A percentile compares a stretch with the other conserved stretches of the same genome.
These are phyloP conservation scores for Aspergillus wentii DNA, from an alignment of 495 filamentous ascomycete species.

Conservation along the genomic window DNA sequence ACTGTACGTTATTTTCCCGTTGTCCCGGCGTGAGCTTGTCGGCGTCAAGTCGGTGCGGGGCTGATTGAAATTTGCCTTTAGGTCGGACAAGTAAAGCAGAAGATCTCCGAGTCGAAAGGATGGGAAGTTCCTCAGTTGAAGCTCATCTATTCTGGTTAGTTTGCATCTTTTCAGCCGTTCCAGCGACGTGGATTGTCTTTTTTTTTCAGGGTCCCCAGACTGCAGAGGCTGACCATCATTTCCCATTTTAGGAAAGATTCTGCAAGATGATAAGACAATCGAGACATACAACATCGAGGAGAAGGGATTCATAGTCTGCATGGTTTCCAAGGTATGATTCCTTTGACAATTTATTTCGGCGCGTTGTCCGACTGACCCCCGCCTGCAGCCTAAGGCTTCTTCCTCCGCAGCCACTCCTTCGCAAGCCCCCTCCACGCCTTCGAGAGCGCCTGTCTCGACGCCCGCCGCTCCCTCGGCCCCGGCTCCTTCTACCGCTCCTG, in stretches of 20 bases:
- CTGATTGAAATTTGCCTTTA: constrained; percentile 38
- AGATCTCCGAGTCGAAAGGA: constrained; percentile 82
- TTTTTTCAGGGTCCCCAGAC: background rate
- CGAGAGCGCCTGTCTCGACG: constrained; percentile 38
- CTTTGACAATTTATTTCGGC: constrained; percentile 1
- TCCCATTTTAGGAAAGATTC: constrained; percentile 73
- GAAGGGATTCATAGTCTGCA: constrained; percentile 98
- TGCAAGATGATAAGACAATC: constrained; percentile 93
- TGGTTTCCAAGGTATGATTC: constrained; percentile 78
- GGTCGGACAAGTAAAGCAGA: constrained; percentile 86
- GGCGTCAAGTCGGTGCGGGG: constrained; percentile 20
- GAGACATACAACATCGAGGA: constrained; percentile 97
- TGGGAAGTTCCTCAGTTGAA: constrained; percentile 87
- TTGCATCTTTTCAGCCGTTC: background rate
- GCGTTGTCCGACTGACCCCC: constrained; percentile 6
- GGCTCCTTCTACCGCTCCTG: constrained; percentile 58
- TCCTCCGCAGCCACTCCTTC: constrained; percentile 50
- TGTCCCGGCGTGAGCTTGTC: constrained; percentile 4
- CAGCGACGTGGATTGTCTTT: constrained; percentile 7
- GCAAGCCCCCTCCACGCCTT: constrained; percentile 55
- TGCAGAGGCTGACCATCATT: constrained; percentile 2
- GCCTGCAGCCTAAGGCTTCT: constrained; percentile 64
- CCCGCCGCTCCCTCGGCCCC: constrained; percentile 64
- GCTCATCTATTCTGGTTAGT: constrained; percentile 93
- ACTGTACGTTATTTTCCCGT: constrained; percentile 56